Percentiles rank a stretch among this genome's conserved stretches.
phyloP scores from a whole-genome alignment of 805 yeast genomes.

The Allodekkera sacchari region DNA sequence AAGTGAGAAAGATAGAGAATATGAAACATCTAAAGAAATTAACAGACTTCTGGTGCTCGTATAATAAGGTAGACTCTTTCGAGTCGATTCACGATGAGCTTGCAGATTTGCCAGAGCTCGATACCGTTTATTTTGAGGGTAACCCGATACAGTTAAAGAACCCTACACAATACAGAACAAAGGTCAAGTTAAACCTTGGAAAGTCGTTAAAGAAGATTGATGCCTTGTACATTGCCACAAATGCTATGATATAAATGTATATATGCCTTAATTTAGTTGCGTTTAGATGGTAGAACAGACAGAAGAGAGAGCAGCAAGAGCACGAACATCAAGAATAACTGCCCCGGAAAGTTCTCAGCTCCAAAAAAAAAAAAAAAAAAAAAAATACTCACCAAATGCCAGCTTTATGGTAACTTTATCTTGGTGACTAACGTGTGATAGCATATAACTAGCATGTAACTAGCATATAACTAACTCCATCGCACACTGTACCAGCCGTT shows the following conservation, averaged over 20 bases:
- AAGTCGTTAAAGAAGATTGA: constrained; percentile 76
- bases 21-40: constrained; percentile 57
- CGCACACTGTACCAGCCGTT: no score
- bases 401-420: no score
- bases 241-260: constrained; percentile 4
- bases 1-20: constrained; percentile 51
- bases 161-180: constrained; percentile 79
- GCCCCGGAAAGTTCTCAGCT: not conserved
- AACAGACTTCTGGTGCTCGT: constrained; percentile 92
- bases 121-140: constrained; percentile 89
- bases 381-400: no score
- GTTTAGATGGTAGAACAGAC: no score
- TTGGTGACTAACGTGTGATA: no score
- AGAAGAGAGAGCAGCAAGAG: no score
- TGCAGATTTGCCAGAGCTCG: constrained; percentile 52
- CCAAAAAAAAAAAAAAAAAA: not conserved
- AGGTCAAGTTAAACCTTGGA: constrained; percentile 64
- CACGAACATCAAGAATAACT: no score
- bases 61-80: constrained; percentile 61
- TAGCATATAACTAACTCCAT: no score
- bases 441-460: no score
- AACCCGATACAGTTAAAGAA: constrained; percentile 75
- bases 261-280: no score
- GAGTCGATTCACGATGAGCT: constrained; percentile 62
- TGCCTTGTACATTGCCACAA: constrained; percentile 53